Conservation (phyloP, 495 filamentous ascomycete species). For the Talaromyces stipitatus region DNA sequence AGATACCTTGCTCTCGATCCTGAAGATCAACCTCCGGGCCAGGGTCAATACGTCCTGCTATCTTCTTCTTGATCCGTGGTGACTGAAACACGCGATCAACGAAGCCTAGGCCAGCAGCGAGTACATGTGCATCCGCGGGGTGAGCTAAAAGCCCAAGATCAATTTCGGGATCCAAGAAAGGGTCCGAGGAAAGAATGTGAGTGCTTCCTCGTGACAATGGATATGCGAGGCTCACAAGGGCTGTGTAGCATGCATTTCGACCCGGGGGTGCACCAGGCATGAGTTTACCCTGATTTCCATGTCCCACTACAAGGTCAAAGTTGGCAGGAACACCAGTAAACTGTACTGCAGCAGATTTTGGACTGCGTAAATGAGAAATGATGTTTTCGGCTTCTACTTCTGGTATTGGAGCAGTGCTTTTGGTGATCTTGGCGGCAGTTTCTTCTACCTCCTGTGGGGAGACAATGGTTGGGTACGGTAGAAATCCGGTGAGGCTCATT, state of each 20-base stretch:
- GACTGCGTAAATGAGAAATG: constrained; percentile 1
- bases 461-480: constrained; percentile 3
- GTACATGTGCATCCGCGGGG: constrained; percentile 28
- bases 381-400: neutral
- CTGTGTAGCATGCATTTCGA: constrained; percentile 6
- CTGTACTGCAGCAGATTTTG: constrained; percentile 4
- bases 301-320: neutral
- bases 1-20: constrained; percentile 7
- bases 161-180: constrained; percentile 18
- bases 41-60: constrained; percentile 13
- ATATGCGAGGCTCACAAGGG: constrained; percentile 12
- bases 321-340: constrained; percentile 1
- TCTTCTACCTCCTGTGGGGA: neutral
- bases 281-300: neutral
- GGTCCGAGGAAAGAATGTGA: constrained; percentile 39
- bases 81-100: constrained; percentile 15
- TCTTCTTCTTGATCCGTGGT: constrained; percentile 9
- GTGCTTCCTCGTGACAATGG: constrained; percentile 49
- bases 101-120: constrained; percentile 21
- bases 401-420: neutral
- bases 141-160: constrained; percentile 25
- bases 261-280: neutral
- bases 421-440: neutral
- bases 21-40: constrained; percentile 12
- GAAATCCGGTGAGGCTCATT: constrained; percentile 4